These are phyloP conservation scores for Trametes cubensis DNA, from an alignment of 768 basidiomycete species.

Conservation along the genomic window DNA sequence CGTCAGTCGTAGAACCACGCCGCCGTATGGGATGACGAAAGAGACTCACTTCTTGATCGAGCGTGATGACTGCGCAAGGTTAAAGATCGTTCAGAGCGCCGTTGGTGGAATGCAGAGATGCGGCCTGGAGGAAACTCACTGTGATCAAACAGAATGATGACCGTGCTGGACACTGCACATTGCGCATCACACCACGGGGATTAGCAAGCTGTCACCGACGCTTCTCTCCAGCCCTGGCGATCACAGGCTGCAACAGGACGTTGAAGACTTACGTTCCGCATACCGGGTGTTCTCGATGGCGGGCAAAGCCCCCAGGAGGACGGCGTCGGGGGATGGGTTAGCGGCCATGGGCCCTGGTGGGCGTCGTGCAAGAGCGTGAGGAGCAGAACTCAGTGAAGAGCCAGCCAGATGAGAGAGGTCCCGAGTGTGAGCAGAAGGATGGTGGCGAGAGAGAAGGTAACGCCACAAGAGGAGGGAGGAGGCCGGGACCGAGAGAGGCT, in stretches of 20 bases:
- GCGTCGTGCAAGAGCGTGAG: conserved; percentile 3
- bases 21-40: background rate
- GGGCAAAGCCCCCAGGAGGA: conserved; percentile 14
- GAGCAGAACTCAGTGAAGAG: background rate
- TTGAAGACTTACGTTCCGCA: conserved; percentile 24
- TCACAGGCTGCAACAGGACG: no score
- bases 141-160: conserved; percentile 58
- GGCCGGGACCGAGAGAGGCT: background rate
- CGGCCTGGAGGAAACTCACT: conserved; percentile 39
- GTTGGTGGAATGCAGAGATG: background rate
- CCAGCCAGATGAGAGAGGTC: background rate
- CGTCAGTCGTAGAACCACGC: background rate
- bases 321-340: conserved; percentile 3
- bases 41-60: conserved; percentile 51
- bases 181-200: background rate
- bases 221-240: background rate
- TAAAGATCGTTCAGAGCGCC: background rate
- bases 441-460: background rate
- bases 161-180: conserved; percentile 50
- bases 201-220: background rate
- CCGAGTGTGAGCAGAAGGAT: background rate
- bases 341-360: conserved; percentile 5
- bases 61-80: conserved; percentile 47
- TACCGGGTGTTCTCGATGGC: conserved; percentile 25
- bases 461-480: background rate